Conservation (phyloP, 441 rosid species). For the Populus hybrid region DNA sequence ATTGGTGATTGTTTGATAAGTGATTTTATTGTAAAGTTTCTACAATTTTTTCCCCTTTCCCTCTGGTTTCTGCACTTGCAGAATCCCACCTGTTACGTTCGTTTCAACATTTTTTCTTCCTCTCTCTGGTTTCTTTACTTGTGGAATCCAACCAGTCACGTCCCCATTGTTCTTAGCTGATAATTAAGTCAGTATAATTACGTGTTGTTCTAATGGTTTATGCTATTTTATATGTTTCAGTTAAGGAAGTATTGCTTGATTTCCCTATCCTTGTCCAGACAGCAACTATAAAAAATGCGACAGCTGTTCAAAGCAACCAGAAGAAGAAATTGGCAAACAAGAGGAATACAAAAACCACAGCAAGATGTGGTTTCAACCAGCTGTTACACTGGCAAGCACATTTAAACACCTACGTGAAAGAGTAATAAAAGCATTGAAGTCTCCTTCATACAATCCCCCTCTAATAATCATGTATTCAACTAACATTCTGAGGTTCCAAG, state of each 20-base stretch:
- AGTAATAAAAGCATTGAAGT: not conserved
- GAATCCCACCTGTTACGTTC: conserved; percentile 14
- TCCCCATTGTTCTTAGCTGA: conserved; percentile 10
- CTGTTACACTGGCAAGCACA: no score
- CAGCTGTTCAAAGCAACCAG: no score
- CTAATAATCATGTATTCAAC: not conserved
- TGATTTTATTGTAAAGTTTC: conserved; percentile 30
- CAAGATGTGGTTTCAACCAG: no score
- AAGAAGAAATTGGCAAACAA: no score
- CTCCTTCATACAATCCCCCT: not conserved
- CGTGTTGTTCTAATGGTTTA: not conserved
- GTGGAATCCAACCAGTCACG: conserved; percentile 17
- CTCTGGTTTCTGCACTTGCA: conserved; percentile 6
- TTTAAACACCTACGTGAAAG: not conserved
- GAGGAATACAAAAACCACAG: no score
- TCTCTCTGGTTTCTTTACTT: not conserved
- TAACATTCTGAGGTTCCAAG: not conserved
- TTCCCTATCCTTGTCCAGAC: no score
- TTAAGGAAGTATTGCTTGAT: not conserved
- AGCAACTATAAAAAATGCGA: no score
- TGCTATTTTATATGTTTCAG: not conserved
- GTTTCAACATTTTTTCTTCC: not conserved
- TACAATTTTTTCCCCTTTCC: not conserved
- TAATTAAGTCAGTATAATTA: conserved; percentile 9
- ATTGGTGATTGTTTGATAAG: conserved; percentile 5